Percentiles rank a stretch among this genome's conserved stretches.
phyloP scores from a whole-genome alignment of 371 early-diverging fungal species.

The Apophysomyces ossiformis region DNA sequence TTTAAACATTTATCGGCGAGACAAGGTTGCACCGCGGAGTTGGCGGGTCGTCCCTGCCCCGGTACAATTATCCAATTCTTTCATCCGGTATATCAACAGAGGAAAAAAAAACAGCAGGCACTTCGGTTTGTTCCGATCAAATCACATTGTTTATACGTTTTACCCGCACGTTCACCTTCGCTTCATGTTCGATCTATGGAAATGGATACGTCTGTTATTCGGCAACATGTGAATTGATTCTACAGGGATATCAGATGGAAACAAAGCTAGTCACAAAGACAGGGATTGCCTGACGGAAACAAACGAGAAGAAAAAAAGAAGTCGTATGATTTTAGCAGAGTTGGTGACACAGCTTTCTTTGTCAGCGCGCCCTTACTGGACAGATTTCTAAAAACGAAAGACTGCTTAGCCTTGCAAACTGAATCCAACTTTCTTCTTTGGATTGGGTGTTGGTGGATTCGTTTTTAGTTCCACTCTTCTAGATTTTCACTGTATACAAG shows the following conservation, averaged over 20 bases:
- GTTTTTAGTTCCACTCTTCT: not conserved
- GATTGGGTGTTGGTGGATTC: no score
- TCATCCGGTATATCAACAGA: conserved; percentile 5
- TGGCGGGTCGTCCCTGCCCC: conserved; percentile 4
- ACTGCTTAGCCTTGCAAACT: no score
- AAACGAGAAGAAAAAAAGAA: not conserved
- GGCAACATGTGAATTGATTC: not conserved
- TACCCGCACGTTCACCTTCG: not conserved
- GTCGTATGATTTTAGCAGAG: conserved; percentile 1
- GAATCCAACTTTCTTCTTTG: no score
- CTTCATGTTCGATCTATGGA: not conserved
- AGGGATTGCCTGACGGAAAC: conserved; percentile 6
- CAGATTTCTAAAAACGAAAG: no score
- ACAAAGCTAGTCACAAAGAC: conserved; percentile 2
- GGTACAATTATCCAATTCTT: conserved; percentile 9
- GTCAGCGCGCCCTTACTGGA: no score
- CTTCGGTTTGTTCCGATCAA: not conserved
- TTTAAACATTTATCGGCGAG: conserved; percentile 4
- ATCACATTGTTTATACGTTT: not conserved
- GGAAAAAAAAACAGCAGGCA: not conserved
- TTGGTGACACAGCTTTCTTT: conserved; percentile 3
- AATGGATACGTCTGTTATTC: not conserved
- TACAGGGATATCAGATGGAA: not conserved
- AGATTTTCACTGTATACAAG: not conserved
- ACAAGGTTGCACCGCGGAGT: conserved; percentile 5